phyloP scores from a whole-genome alignment of 352 stramenopile species.

The Globisporangium alternatum region DNA sequence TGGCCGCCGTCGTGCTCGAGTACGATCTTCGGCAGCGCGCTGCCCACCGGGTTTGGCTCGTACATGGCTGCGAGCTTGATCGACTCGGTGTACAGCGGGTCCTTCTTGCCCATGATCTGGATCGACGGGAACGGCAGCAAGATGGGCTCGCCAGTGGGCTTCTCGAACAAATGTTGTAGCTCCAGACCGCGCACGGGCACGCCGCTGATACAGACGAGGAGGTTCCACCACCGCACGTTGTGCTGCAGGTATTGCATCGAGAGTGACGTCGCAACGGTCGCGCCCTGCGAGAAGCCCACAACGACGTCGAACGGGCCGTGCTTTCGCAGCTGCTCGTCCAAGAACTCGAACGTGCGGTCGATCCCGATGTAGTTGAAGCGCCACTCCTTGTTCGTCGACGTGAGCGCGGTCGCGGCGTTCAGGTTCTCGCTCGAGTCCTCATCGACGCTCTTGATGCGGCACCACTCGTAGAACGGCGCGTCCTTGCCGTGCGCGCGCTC shows the following conservation, averaged over 20 bases:
- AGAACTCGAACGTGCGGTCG: conserved; percentile 43
- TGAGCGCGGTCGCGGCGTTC: neutral
- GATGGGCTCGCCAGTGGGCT: conserved; percentile 31
- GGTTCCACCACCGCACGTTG: conserved; percentile 48
- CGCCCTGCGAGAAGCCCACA: conserved; percentile 77
- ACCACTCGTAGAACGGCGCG: conserved; percentile 78
- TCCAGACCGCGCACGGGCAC: conserved; percentile 34
- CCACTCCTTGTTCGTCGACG: conserved; percentile 12
- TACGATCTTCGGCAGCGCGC: conserved; percentile 25
- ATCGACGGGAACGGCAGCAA: conserved; percentile 50
- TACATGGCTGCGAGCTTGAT: conserved; percentile 33
- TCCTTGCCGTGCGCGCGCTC: conserved; percentile 51
- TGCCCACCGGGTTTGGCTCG: conserved; percentile 21
- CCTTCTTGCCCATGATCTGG: conserved; percentile 40
- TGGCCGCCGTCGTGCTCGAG: conserved; percentile 38
- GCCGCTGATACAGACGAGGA: conserved; percentile 45
- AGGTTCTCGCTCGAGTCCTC: conserved; percentile 17
- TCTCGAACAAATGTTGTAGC: conserved; percentile 43
- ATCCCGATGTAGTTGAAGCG: conserved; percentile 27
- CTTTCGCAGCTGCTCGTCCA: conserved; percentile 51
- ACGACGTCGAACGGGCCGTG: conserved; percentile 75
- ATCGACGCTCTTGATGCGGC: conserved; percentile 24
- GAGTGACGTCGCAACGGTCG: conserved; percentile 57
- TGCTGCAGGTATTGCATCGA: conserved; percentile 54
- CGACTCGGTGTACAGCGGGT: conserved; percentile 28